A percentile compares a stretch with the other conserved stretches of the same genome.
phyloP scores from a whole-genome alignment of 2,329 filamentous ascomycete genomes.

The Ophiostoma sp. region DNA sequence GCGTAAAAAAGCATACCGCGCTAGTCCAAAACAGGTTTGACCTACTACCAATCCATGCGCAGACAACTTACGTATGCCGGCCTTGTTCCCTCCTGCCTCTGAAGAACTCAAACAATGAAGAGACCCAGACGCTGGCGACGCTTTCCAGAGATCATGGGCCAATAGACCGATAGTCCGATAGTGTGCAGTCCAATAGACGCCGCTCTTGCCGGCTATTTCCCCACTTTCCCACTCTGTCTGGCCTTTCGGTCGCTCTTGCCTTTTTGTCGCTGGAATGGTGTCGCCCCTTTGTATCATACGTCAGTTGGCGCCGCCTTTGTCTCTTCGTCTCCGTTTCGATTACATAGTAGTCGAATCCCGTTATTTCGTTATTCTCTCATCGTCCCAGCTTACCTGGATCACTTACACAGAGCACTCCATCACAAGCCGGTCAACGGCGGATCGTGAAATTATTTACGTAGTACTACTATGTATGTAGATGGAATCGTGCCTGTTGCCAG shows the following conservation, averaged over 20 bases:
- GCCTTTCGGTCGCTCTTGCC: slow-evolving; percentile 5
- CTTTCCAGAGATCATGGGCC: background rate
- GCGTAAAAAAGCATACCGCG: background rate
- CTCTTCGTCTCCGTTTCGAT: no score
- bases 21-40: background rate
- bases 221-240: background rate
- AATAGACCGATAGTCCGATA: background rate
- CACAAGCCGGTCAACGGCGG: background rate
- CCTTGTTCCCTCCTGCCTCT: background rate
- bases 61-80: slow-evolving; percentile 2
- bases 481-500: background rate
- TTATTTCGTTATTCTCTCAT: no score
- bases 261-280: background rate
- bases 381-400: no score
- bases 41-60: background rate
- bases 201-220: background rate
- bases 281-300: slow-evolving; percentile 1
- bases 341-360: no score
- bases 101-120: background rate
- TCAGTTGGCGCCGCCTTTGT: background rate
- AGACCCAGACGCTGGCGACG: background rate
- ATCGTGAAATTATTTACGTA: background rate
- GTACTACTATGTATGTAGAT: background rate
- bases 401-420: background rate
- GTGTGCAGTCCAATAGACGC: background rate